Conservation (phyloP, 2,329 filamentous ascomycete genomes). For the Arthroderma sp. region DNA sequence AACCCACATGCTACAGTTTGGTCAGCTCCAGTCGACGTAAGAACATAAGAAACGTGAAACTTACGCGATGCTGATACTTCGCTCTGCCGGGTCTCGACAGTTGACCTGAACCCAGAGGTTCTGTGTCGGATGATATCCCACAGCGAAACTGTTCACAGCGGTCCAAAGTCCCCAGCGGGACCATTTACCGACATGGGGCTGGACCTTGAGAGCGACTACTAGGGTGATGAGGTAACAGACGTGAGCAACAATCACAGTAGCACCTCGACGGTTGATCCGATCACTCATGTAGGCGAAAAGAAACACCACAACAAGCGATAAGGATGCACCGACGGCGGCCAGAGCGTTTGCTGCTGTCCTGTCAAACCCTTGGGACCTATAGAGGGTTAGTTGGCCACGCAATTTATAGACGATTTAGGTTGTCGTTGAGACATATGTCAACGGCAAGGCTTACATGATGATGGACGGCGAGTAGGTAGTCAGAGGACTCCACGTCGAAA, state of each 20-base stretch:
- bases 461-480: slow-evolving; percentile 43
- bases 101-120: slow-evolving; percentile 45
- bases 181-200: slow-evolving; percentile 39
- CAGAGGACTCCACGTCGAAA: slow-evolving; percentile 42
- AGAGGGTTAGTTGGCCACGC: slow-evolving; percentile 7
- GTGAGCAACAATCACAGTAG: slow-evolving; percentile 36
- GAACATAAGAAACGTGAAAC: slow-evolving; percentile 13
- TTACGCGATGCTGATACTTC: slow-evolving; percentile 41
- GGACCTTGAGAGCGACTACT: slow-evolving; percentile 31
- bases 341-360: slow-evolving; percentile 39
- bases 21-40: not conserved
- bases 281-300: slow-evolving; percentile 41
- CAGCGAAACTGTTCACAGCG: slow-evolving; percentile 39
- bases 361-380: slow-evolving; percentile 35
- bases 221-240: slow-evolving; percentile 36
- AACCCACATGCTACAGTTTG: slow-evolving; percentile 23
- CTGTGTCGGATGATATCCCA: slow-evolving; percentile 44
- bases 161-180: slow-evolving; percentile 42
- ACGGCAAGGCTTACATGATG: slow-evolving; percentile 24
- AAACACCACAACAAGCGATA: slow-evolving; percentile 39
- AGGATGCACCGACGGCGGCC: slow-evolving; percentile 30
- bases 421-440: not conserved
- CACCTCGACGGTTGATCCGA: slow-evolving; percentile 34
- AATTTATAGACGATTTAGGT: not conserved
- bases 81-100: slow-evolving; percentile 36